A percentile compares a stretch with the other conserved stretches of the same genome.
Conservation (phyloP, 108 stramenopile species). For the Bacterosira constricta region DNA sequence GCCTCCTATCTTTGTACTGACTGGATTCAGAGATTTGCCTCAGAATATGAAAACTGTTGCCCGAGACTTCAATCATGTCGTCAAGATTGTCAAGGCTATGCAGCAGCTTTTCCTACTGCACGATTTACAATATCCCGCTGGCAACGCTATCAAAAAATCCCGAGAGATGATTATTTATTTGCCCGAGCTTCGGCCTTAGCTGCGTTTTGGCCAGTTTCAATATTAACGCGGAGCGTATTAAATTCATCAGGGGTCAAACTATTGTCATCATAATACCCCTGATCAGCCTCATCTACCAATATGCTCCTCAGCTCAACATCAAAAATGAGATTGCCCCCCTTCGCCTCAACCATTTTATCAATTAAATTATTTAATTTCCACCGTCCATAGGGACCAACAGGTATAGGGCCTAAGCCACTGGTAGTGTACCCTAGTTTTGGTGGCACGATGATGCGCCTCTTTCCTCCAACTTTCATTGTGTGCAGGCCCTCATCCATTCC, state of each 20-base stretch:
- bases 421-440: constrained; percentile 83
- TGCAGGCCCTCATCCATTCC: constrained; percentile 88
- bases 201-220: constrained; percentile 38
- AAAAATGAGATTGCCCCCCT: constrained; percentile 75
- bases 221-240: constrained; percentile 49
- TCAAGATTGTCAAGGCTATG: too few species aligned
- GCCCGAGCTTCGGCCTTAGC: constrained; percentile 10
- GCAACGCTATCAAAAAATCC: too few species aligned
- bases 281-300: constrained; percentile 87
- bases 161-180: too few species aligned
- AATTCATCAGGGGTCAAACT: constrained; percentile 66
- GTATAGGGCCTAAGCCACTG: constrained; percentile 74
- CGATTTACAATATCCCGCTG: too few species aligned
- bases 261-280: constrained; percentile 86
- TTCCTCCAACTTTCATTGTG: constrained; percentile 79
- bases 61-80: too few species aligned
- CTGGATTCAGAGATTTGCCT: too few species aligned
- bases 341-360: constrained; percentile 71
- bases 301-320: constrained; percentile 67
- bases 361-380: constrained; percentile 64
- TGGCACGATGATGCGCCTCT: constrained; percentile 78
- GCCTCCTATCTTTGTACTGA: too few species aligned
- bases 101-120: too few species aligned
- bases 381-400: constrained; percentile 68
- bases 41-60: too few species aligned